Evolutionary conservation across 495 filamentous ascomycete species (phyloP).

Genomic region (Aspergillus ellipticus): DNA sequence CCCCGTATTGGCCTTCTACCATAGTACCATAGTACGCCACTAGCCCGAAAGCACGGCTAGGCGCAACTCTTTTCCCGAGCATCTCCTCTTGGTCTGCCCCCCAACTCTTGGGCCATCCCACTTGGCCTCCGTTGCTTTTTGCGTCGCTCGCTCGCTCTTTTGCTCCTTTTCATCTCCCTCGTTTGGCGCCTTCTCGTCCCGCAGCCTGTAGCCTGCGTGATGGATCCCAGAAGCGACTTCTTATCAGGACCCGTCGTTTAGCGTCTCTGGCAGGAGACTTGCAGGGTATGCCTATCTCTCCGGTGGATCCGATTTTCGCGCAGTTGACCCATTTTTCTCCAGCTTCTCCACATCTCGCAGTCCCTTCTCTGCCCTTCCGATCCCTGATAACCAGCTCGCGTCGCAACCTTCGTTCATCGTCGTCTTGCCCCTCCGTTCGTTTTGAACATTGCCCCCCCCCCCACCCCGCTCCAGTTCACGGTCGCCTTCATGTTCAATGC

Average conservation of each 20-base stretch:
- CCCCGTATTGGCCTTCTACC: too few species aligned
- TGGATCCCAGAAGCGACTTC: not conserved
- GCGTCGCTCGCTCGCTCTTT: not conserved
- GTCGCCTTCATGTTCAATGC: conserved; percentile 12
- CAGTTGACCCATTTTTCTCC: conserved; percentile 4
- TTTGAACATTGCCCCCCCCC: not conserved
- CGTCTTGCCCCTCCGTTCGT: conserved; percentile 6
- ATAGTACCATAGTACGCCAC: not conserved
- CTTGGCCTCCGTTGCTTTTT: not conserved
- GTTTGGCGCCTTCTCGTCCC: not conserved
- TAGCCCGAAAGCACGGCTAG: not conserved
- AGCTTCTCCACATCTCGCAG: conserved; percentile 9
- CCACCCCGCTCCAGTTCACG: not conserved
- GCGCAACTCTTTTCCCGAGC: not conserved
- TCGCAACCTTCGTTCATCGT: conserved; percentile 4
- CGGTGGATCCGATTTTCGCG: conserved; percentile 8
- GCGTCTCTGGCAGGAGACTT: not conserved
- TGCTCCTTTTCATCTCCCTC: not conserved
- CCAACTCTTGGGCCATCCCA: not conserved
- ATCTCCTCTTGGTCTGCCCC: not conserved
- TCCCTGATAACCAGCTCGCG: not conserved
- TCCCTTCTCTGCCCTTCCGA: not conserved
- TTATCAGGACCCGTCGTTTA: not conserved
- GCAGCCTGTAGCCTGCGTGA: not conserved
- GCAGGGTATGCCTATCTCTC: not conserved